phyloP scores from a whole-genome alignment of 2,329 filamentous ascomycete genomes.

The Ophiostoma quercus region DNA sequence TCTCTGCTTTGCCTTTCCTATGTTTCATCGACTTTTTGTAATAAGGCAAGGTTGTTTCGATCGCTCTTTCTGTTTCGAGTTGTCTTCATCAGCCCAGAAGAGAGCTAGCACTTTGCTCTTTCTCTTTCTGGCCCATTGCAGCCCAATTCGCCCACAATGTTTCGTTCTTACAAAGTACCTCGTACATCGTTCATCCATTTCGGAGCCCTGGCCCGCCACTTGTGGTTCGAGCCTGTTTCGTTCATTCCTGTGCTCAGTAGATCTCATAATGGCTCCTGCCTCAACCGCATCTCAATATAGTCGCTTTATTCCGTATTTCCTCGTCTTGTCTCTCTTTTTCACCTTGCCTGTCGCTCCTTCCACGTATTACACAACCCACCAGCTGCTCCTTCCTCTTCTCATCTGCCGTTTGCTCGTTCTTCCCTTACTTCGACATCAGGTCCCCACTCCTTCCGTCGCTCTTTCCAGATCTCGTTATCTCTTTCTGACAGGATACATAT shows the following conservation, averaged over 20 bases:
- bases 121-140: constrained; percentile 3
- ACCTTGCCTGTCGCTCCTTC: not conserved
- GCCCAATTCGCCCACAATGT: not conserved
- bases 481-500: not conserved
- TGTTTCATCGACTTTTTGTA: not conserved
- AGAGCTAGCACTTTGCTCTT: not conserved
- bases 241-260: not conserved
- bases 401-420: not conserved
- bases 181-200: not conserved
- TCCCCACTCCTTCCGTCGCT: constrained; percentile 14
- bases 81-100: not conserved
- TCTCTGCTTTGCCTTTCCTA: not conserved
- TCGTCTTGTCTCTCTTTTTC: not conserved
- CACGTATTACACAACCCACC: not conserved
- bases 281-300: not conserved
- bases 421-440: not conserved
- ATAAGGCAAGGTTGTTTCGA: constrained; percentile 6
- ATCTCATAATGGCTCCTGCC: not conserved
- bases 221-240: not conserved
- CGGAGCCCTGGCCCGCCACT: not conserved
- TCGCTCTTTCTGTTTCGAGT: constrained; percentile 12
- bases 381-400: not conserved
- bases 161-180: not conserved
- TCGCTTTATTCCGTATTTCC: not conserved
- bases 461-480: constrained; percentile 10